Percentiles rank a stretch among this genome's conserved stretches.
These are phyloP conservation scores for Fonsecaea erecta DNA, from an alignment of 2,329 filamentous ascomycete species.

Conservation along the genomic window DNA sequence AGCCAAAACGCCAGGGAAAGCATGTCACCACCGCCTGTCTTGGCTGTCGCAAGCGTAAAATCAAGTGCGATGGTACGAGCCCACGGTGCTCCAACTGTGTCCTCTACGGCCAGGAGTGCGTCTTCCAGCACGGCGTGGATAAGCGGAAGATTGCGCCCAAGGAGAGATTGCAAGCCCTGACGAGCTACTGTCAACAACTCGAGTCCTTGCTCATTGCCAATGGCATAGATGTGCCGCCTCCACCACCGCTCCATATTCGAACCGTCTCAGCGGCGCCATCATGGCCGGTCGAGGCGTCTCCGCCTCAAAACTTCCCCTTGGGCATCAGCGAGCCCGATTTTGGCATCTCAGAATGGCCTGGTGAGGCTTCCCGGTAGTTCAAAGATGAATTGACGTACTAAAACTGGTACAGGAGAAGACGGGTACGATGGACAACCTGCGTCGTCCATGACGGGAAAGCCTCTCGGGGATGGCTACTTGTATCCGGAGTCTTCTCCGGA, in stretches of 20 bases:
- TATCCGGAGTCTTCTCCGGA: conserved; percentile 19
- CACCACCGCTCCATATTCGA: conserved; percentile 24
- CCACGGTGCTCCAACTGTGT: conserved; percentile 37
- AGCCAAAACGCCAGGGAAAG: conserved; percentile 20
- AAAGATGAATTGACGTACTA: not conserved
- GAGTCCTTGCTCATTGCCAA: conserved; percentile 20
- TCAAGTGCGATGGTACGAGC: conserved; percentile 37
- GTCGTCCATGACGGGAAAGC: not conserved
- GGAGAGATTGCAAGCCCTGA: conserved; percentile 26
- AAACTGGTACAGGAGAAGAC: not conserved
- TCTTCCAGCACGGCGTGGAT: conserved; percentile 27
- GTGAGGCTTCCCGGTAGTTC: not conserved
- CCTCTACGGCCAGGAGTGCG: conserved; percentile 27
- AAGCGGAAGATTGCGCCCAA: conserved; percentile 33
- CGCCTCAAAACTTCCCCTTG: not conserved
- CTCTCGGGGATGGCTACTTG: conserved; percentile 7
- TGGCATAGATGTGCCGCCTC: conserved; percentile 20
- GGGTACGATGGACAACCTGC: not conserved
- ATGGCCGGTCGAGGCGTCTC: not conserved
- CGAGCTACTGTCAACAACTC: conserved; percentile 25
- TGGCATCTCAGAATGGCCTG: conserved; percentile 3
- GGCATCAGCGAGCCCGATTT: not conserved
- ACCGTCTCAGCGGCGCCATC: not conserved
- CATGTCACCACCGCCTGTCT: conserved; percentile 34
- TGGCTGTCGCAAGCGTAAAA: conserved; percentile 37